Conservation (phyloP, 306 rosid genomes). For the Vigna mungo region DNA sequence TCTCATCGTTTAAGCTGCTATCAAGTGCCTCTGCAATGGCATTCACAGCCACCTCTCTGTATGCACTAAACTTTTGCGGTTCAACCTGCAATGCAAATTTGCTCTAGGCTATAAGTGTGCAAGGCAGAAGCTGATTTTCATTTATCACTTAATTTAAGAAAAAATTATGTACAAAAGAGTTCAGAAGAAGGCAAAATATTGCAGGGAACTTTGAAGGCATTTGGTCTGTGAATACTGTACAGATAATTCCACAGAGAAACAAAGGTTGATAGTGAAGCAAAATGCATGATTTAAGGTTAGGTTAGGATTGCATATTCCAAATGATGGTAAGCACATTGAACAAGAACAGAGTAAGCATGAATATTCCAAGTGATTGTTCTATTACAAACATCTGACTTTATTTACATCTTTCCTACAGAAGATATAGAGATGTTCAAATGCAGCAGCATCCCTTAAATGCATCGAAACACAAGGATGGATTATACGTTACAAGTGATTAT, state of each 20-base stretch:
- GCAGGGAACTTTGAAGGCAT: not conserved
- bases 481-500: not conserved
- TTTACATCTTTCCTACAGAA: not conserved
- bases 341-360: not conserved
- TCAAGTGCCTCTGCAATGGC: slow-evolving; percentile 69
- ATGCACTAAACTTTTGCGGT: slow-evolving; percentile 56
- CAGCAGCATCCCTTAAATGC: not conserved
- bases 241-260: slow-evolving; percentile 2
- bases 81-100: slow-evolving; percentile 54
- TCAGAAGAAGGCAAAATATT: not conserved
- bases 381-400: not conserved
- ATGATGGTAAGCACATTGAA: not conserved
- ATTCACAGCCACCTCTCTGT: slow-evolving; percentile 70
- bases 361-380: not conserved
- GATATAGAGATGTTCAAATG: not conserved
- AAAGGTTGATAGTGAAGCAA: not conserved
- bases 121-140: slow-evolving; percentile 9
- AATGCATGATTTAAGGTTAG: not conserved
- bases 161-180: not conserved
- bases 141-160: not conserved
- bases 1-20: slow-evolving; percentile 63
- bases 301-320: slow-evolving; percentile 1
- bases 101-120: slow-evolving; percentile 20
- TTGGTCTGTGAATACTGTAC: not conserved
- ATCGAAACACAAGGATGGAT: not conserved